Percentiles rank a stretch among this genome's conserved stretches.
These are phyloP conservation scores for Botrytis deweyae DNA, from an alignment of 2,329 filamentous ascomycete genomes.

Conservation along the genomic window DNA sequence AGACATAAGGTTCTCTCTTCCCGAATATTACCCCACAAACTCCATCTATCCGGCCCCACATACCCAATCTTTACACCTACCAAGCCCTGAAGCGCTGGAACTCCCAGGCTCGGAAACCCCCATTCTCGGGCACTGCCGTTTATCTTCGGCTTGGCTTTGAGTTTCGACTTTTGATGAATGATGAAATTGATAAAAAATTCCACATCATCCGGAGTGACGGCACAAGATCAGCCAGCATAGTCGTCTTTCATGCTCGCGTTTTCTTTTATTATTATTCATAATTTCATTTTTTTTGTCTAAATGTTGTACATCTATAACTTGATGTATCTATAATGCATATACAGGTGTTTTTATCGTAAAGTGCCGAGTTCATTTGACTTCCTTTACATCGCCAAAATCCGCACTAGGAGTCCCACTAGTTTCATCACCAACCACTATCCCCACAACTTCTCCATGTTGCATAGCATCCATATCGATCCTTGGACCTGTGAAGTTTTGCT, in stretches of 20 bases:
- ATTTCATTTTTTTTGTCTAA: background rate
- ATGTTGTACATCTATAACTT: background rate
- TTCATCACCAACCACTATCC: slow-evolving; percentile 20
- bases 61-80: background rate
- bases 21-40: slow-evolving; percentile 1
- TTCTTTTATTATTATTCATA: background rate
- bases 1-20: background rate
- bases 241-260: background rate
- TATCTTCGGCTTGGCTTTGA: background rate
- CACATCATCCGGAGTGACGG: background rate
- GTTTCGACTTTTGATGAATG: background rate
- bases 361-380: background rate
- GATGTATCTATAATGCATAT: background rate
- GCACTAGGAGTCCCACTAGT: background rate
- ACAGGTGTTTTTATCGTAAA: background rate
- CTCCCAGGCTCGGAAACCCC: background rate
- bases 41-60: background rate
- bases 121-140: background rate
- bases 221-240: background rate
- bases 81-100: background rate
- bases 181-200: background rate
- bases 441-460: slow-evolving; percentile 34
- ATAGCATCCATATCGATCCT: slow-evolving; percentile 44
- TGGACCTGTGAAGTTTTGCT: slow-evolving; percentile 54
- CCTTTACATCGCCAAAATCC: background rate